Conservation (phyloP, 306 rosid species). For the Hippophae rhamnoides region DNA sequence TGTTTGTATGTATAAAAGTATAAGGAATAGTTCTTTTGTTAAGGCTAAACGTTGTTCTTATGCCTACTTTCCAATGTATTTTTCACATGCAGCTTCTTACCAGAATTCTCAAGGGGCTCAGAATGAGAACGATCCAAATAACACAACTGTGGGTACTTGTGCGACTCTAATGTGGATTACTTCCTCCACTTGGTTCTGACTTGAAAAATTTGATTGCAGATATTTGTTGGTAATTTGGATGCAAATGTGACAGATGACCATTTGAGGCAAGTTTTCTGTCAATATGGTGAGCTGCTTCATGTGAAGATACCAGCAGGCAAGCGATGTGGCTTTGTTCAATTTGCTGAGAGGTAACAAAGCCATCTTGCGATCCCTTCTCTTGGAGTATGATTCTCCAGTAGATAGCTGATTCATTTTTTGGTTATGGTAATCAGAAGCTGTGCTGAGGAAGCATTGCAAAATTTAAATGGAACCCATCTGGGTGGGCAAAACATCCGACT, state of each 20-base stretch:
- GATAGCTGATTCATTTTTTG: background rate
- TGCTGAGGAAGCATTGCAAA: conserved; percentile 77
- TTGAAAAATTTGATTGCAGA: conserved; percentile 35
- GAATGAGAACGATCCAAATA: conserved; percentile 85
- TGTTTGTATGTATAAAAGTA: no score
- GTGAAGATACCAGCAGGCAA: conserved; percentile 96
- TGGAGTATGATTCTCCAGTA: background rate
- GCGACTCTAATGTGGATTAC: conserved; percentile 12
- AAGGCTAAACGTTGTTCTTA: background rate
- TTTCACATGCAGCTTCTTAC: conserved; percentile 73
- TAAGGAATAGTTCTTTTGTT: no score
- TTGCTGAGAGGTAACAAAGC: conserved; percentile 55
- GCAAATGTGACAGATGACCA: conserved; percentile 73
- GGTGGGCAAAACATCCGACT: conserved; percentile 91
- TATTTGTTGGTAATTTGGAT: conserved; percentile 95
- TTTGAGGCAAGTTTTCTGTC: conserved; percentile 78
- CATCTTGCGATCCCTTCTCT: background rate
- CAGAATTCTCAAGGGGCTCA: conserved; percentile 67
- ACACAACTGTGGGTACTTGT: conserved; percentile 74
- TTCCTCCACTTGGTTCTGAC: conserved; percentile 20
- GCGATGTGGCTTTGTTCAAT: conserved; percentile 96
- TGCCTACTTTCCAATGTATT: conserved; percentile 13
- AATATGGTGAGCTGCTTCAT: conserved; percentile 75
- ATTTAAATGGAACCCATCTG: conserved; percentile 51
- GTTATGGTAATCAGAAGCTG: conserved; percentile 44